Conservation (phyloP, 2,329 filamentous ascomycete genomes). For the Colletotrichum eremochloae region DNA sequence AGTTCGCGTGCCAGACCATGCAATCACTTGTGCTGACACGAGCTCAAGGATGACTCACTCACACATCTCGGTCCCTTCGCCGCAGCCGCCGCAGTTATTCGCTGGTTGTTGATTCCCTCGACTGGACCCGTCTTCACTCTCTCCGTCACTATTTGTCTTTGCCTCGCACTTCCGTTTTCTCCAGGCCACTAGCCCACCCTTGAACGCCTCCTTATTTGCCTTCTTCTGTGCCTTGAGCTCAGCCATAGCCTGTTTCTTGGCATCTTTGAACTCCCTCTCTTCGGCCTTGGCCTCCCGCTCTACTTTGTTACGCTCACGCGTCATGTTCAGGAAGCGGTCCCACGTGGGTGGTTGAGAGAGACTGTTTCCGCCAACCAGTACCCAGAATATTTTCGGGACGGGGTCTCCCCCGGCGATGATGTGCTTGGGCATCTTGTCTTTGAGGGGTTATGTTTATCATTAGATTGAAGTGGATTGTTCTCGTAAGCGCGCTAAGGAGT, state of each 20-base stretch:
- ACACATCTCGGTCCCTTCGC: neutral
- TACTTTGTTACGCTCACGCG: slow-evolving; percentile 13
- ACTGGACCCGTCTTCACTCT: neutral
- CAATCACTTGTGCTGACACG: too few relatives aligned
- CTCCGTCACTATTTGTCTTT: neutral
- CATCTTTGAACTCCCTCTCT: slow-evolving; percentile 16
- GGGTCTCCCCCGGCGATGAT: neutral
- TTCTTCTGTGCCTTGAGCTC: slow-evolving; percentile 21
- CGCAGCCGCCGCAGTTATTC: neutral
- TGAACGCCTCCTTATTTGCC: slow-evolving; percentile 21
- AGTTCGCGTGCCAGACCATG: neutral
- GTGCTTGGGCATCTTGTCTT: slow-evolving; percentile 16
- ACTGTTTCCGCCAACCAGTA: slow-evolving; percentile 31
- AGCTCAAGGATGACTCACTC: neutral
- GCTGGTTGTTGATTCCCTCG: neutral
- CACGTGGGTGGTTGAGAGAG: slow-evolving; percentile 26
- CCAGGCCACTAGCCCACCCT: slow-evolving; percentile 22
- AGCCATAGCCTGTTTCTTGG: slow-evolving; percentile 12
- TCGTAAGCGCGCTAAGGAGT: neutral
- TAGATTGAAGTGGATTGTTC: neutral
- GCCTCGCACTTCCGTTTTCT: slow-evolving; percentile 17
- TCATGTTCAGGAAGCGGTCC: slow-evolving; percentile 19
- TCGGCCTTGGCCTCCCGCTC: slow-evolving; percentile 4
- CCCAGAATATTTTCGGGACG: slow-evolving; percentile 24
- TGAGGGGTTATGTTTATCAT: neutral